Evolutionary conservation across 257 asterid genomes (phyloP), one percentile per base, ranked within the genome.

Genomic region (Echium plantagineum): DNA sequence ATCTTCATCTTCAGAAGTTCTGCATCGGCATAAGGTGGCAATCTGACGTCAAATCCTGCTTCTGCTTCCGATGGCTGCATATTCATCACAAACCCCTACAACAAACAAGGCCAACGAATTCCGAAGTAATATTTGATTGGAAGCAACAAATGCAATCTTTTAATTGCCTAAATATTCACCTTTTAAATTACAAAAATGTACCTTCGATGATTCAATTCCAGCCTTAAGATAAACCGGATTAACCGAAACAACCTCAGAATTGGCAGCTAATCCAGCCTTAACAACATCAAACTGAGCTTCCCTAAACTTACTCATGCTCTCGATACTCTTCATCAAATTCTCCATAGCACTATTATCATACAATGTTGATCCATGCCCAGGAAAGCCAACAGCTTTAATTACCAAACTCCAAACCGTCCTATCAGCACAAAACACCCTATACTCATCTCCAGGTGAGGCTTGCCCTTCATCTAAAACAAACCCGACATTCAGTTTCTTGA

Each of bases 11-110:
- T 83, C 84, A 91, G 15, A 61, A 74, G 74, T 21, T 81, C 81
- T 0, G 95, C 94, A 21, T 91, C 90, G 0, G 69, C 82, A 0
- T 85, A 84, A 54, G 97, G 98, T 2, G 97, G 95, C 59, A 86
- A n/a, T 72, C 97, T 78, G 63, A 93, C 61, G 72, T 89, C 97
- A 65, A 93, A 84, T 32, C 97, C 97, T 7, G 94, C 94, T 77
- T 82, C 95, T 35, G 85, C 97, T 69, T 88, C 97, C 0, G 98
- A 88, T 6, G 98, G 98, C 73, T 93, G 97, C 91, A 86, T 69
- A 69, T 93, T 88, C 98, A 91, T 91, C 69, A 80, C 84, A 72
- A 75, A 91, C 21, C 95, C 98, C 96, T 85, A 12, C 49, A 42
- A 42, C 4, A 13, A 42, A 17, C 10, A 42, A 42, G 5, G 1